phyloP scores from a whole-genome alignment of 495 filamentous ascomycete genomes.

The Cenococcum geophilum region DNA sequence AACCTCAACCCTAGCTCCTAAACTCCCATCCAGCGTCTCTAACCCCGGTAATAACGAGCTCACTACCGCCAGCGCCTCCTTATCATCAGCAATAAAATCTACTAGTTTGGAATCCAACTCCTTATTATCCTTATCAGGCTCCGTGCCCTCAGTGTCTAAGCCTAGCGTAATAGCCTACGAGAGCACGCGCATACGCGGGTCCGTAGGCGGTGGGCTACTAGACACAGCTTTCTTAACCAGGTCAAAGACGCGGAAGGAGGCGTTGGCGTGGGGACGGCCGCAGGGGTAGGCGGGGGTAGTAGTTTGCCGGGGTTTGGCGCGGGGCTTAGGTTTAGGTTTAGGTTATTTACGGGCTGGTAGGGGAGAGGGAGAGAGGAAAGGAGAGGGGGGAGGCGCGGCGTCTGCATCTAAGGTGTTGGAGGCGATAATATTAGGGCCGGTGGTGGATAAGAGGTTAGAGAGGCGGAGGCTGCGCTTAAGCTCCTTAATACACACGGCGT shows the following conservation, averaged over 20 bases:
- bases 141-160: conserved; percentile 15
- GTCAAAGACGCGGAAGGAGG: conserved; percentile 15
- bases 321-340: conserved; percentile 12
- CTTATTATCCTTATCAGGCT: conserved; percentile 4
- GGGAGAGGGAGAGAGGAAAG: no score
- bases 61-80: background rate
- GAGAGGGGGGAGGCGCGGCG: background rate
- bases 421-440: conserved; percentile 11
- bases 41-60: background rate
- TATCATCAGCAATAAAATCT: conserved; percentile 6
- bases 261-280: conserved; percentile 1
- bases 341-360: background rate
- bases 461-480: conserved; percentile 12
- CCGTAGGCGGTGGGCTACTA: conserved; percentile 28
- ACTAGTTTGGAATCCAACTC: conserved; percentile 3
- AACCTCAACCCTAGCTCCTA: background rate
- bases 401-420: background rate
- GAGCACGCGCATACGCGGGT: conserved; percentile 23
- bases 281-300: conserved; percentile 8
- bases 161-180: conserved; percentile 25
- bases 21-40: background rate
- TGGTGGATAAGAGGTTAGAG: conserved; percentile 7
- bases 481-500: conserved; percentile 13
- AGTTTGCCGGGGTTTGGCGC: background rate
- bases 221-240: conserved; percentile 18